Evolutionary conservation across 2,329 filamentous ascomycete species (phyloP).

Genomic region (Fusarium sp.): DNA sequence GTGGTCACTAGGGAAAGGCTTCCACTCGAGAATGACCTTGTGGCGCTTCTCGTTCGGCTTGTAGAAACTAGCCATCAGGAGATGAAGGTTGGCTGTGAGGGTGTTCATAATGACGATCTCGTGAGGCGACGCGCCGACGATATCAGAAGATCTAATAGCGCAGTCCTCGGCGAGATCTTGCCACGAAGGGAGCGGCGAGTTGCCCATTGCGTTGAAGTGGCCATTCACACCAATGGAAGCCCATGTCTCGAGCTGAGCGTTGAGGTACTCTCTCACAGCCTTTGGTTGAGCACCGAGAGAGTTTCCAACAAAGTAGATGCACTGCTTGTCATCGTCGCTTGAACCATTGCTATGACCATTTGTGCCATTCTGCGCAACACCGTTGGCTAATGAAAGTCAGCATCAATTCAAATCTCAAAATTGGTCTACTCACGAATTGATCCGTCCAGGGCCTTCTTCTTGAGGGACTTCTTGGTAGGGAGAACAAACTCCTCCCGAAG

Average conservation of each 20-base stretch:
- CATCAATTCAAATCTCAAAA: neutral
- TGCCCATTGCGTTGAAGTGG: conserved; percentile 78
- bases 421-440: conserved; percentile 53
- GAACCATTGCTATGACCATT: conserved; percentile 45
- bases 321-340: conserved; percentile 50
- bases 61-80: conserved; percentile 89
- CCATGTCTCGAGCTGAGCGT: conserved; percentile 85
- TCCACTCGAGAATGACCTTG: conserved; percentile 90
- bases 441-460: conserved; percentile 69
- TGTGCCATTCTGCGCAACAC: conserved; percentile 28
- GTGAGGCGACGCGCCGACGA: conserved; percentile 78
- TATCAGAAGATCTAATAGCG: conserved; percentile 74
- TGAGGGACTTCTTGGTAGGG: conserved; percentile 79
- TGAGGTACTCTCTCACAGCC: conserved; percentile 73
- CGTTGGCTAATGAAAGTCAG: conserved; percentile 20
- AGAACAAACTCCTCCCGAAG: conserved; percentile 81
- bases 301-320: conserved; percentile 89
- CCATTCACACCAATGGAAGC: conserved; percentile 85
- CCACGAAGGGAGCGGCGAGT: conserved; percentile 78
- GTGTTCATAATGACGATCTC: conserved; percentile 93
- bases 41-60: conserved; percentile 72
- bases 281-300: conserved; percentile 87
- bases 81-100: conserved; percentile 83
- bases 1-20: conserved; percentile 89
- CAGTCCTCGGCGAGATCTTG: conserved; percentile 83